These are phyloP conservation scores for Podaxis mareebaensis DNA, from an alignment of 768 basidiomycete genomes.

Conservation along the genomic window DNA sequence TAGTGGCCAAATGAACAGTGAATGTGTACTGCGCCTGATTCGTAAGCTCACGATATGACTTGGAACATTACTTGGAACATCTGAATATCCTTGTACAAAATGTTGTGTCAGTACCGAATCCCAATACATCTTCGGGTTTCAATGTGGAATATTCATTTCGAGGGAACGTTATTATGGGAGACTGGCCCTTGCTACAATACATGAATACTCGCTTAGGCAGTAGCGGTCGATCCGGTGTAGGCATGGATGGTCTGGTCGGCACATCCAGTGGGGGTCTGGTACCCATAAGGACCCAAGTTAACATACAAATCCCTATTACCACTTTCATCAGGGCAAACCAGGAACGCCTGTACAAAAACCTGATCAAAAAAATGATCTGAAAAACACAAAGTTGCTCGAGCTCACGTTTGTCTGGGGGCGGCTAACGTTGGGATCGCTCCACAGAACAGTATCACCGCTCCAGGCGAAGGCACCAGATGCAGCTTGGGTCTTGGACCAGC, in stretches of 20 bases:
- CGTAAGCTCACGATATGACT: neutral
- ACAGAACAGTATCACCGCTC: conserved; percentile 60
- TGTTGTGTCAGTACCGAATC: neutral
- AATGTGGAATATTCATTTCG: neutral
- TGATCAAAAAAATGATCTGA: conserved; percentile 6
- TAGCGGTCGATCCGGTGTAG: conserved; percentile 56
- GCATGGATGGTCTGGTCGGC: conserved; percentile 62
- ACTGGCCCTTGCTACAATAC: neutral
- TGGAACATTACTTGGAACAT: neutral
- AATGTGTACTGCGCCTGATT: too few relatives aligned
- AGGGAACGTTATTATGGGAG: neutral
- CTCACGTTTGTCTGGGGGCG: conserved; percentile 55
- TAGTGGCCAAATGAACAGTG: too few relatives aligned
- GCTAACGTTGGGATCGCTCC: conserved; percentile 49
- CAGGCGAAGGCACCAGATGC: conserved; percentile 52
- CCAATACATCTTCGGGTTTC: neutral
- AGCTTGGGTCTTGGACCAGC: conserved; percentile 48
- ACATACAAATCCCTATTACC: conserved; percentile 47
- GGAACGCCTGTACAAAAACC: conserved; percentile 42
- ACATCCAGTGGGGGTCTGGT: conserved; percentile 59
- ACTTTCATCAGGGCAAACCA: conserved; percentile 52
- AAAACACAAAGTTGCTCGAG: conserved; percentile 5
- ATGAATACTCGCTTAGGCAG: conserved; percentile 20
- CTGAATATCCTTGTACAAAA: neutral
- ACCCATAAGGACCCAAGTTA: conserved; percentile 56